Evolutionary conservation across 2,329 filamentous ascomycete species (phyloP).

Genomic region (Chalara sp.): DNA sequence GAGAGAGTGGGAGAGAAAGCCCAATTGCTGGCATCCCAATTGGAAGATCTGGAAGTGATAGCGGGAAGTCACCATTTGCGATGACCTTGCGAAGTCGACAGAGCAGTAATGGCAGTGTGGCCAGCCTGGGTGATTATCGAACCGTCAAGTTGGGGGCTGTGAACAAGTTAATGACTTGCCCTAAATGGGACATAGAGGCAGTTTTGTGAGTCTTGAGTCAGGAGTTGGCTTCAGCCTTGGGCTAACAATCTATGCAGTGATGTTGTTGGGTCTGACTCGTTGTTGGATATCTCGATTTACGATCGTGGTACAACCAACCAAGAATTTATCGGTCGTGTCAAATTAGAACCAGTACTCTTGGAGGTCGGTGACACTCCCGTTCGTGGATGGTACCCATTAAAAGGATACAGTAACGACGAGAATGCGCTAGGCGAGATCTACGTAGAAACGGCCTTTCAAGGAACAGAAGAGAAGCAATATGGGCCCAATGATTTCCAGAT

Average conservation of each 20-base stretch:
- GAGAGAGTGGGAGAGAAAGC: constrained; percentile 49
- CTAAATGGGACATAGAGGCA: constrained; percentile 93
- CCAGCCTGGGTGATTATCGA: constrained; percentile 64
- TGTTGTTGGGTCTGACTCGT: constrained; percentile 83
- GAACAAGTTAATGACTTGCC: constrained; percentile 63
- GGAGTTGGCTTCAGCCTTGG: not conserved
- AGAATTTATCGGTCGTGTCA: constrained; percentile 85
- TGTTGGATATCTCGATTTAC: constrained; percentile 90
- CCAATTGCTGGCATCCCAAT: constrained; percentile 55
- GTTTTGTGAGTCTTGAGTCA: constrained; percentile 65
- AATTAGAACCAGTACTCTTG: constrained; percentile 64
- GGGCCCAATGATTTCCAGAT: constrained; percentile 96
- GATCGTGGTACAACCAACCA: constrained; percentile 75
- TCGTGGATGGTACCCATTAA: constrained; percentile 79
- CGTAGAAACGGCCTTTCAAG: constrained; percentile 79
- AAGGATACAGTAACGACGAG: constrained; percentile 70
- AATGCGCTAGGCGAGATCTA: constrained; percentile 77
- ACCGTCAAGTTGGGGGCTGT: constrained; percentile 50
- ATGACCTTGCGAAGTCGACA: constrained; percentile 97
- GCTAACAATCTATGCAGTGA: constrained; percentile 52
- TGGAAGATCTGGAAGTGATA: constrained; percentile 70
- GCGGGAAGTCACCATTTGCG: constrained; percentile 68
- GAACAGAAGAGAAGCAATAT: constrained; percentile 82
- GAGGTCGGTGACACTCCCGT: constrained; percentile 63
- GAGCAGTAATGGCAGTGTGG: constrained; percentile 89